These are phyloP conservation scores for Lasiosphaeriaceae sp. DNA, from an alignment of 495 filamentous ascomycete genomes.

Conservation along the genomic window DNA sequence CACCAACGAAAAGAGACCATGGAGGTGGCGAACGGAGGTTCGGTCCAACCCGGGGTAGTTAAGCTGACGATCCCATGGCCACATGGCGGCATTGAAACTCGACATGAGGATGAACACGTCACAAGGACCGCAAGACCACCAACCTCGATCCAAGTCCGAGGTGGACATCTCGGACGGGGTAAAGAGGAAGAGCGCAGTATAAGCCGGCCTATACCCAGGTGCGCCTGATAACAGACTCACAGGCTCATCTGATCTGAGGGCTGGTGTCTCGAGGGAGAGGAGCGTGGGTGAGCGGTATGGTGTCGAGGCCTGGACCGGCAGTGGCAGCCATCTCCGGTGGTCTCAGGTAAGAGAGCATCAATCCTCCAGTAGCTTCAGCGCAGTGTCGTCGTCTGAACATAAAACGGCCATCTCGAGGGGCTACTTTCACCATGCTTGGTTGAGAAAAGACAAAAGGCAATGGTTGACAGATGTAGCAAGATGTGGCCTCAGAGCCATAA, in stretches of 20 bases:
- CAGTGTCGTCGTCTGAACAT: background rate
- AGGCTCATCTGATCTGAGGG: background rate
- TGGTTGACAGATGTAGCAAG: too few relatives aligned
- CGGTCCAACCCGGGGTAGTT: slow-evolving; percentile 12
- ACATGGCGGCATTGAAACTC: slow-evolving; percentile 33
- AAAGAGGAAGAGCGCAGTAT: background rate
- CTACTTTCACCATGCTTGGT: background rate
- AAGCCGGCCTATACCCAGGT: background rate
- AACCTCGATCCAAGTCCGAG: too few relatives aligned
- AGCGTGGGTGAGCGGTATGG: background rate
- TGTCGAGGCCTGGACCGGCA: background rate
- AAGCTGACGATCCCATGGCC: slow-evolving; percentile 31
- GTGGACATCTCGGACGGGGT: background rate
- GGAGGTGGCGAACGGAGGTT: background rate
- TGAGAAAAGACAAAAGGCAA: background rate
- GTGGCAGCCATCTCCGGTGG: background rate
- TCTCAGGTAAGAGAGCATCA: background rate
- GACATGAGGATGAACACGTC: slow-evolving; percentile 28
- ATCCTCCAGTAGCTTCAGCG: background rate
- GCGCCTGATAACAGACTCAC: background rate
- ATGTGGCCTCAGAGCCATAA: too few relatives aligned
- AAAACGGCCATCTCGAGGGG: background rate
- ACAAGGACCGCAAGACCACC: slow-evolving; percentile 13
- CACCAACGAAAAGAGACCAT: background rate
- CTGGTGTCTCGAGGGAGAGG: background rate